These are phyloP conservation scores for Phycomyces blakesleeanus DNA, from an alignment of 192 early-diverging fungal genomes.

Conservation along the genomic window DNA sequence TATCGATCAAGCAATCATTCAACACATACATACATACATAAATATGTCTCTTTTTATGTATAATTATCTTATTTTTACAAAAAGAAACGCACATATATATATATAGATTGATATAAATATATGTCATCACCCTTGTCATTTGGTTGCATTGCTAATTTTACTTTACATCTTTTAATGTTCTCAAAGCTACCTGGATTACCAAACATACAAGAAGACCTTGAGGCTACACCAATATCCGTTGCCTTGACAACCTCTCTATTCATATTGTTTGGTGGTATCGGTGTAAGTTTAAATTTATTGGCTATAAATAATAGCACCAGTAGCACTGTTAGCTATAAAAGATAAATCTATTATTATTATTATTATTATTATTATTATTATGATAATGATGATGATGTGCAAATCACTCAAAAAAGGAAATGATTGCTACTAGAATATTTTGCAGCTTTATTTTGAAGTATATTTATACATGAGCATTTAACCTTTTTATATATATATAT, in stretches of 20 bases:
- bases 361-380: too few species aligned
- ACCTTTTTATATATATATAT: neutral
- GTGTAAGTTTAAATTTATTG: slow-evolving; percentile 16
- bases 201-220: slow-evolving; percentile 33
- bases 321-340: too few species aligned
- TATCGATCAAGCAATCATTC: too few species aligned
- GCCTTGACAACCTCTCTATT: slow-evolving; percentile 42
- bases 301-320: too few species aligned
- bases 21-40: too few species aligned
- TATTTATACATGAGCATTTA: neutral
- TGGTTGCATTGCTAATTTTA: neutral
- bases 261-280: slow-evolving; percentile 46
- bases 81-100: too few species aligned
- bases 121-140: neutral
- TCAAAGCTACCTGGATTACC: slow-evolving; percentile 25
- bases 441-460: neutral
- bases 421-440: neutral
- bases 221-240: slow-evolving; percentile 33
- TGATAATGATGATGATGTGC: too few species aligned
- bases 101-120: too few species aligned
- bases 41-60: too few species aligned
- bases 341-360: too few species aligned
- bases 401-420: neutral
- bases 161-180: neutral
- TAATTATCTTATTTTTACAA: too few species aligned